These are phyloP conservation scores for Paracoccidioides lutzii DNA, from an alignment of 2,329 filamentous ascomycete species.

Conservation along the genomic window DNA sequence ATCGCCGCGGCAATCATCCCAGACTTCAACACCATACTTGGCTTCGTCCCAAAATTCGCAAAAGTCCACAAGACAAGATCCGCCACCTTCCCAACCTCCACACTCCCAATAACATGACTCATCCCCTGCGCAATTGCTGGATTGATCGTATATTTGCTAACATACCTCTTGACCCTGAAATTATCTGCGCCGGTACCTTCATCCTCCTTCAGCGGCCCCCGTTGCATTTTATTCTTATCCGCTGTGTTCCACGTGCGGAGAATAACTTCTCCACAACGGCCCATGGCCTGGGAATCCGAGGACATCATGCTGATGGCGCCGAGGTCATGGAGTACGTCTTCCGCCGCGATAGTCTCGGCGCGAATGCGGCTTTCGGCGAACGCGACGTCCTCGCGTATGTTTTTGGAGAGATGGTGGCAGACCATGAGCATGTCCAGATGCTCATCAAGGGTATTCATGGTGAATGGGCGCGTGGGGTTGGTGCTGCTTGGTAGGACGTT, in stretches of 20 bases:
- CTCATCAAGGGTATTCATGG: slow-evolving; percentile 84
- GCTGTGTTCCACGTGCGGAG: slow-evolving; percentile 93
- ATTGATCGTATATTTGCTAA: slow-evolving; percentile 95
- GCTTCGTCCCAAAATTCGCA: slow-evolving; percentile 77
- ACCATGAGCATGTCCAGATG: slow-evolving; percentile 98
- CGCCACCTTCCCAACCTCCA: slow-evolving; percentile 81
- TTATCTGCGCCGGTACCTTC: slow-evolving; percentile 71
- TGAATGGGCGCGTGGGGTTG: slow-evolving; percentile 85
- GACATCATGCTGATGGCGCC: slow-evolving; percentile 98
- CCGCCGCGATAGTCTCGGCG: slow-evolving; percentile 89
- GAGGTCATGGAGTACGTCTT: slow-evolving; percentile 88
- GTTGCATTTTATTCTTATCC: slow-evolving; percentile 87
- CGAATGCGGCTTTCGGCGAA: slow-evolving; percentile 92
- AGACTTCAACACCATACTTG: slow-evolving; percentile 67
- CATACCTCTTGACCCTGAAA: slow-evolving; percentile 79
- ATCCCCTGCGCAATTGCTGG: slow-evolving; percentile 86
- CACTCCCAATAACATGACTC: slow-evolving; percentile 68
- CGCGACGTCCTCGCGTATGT: slow-evolving; percentile 90
- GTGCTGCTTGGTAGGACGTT: slow-evolving; percentile 87
- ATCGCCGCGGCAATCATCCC: slow-evolving; percentile 71
- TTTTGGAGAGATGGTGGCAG: slow-evolving; percentile 82
- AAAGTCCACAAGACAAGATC: slow-evolving; percentile 83
- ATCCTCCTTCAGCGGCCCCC: slow-evolving; percentile 65
- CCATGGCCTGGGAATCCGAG: slow-evolving; percentile 92
- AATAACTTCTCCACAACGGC: slow-evolving; percentile 85